Evolutionary conservation across 1,284 basidiomycete genomes (phyloP).

Genomic region (Irpex sp.): DNA sequence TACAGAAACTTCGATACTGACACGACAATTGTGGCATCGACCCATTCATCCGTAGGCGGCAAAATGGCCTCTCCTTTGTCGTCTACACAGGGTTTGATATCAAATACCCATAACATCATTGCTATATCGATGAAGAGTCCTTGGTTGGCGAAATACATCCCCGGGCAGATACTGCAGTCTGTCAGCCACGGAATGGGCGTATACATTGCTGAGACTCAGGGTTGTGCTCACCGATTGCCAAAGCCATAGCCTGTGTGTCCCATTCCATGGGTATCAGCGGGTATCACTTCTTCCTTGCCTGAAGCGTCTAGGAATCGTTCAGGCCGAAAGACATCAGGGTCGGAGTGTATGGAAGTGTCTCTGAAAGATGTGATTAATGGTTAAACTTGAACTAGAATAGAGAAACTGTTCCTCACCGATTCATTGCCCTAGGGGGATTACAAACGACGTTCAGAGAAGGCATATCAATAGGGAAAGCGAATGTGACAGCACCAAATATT

Average conservation of each 20-base stretch:
- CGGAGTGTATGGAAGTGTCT: background rate
- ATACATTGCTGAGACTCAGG: background rate
- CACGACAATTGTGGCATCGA: background rate
- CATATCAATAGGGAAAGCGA: background rate
- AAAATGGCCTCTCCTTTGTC: background rate
- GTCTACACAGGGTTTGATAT: background rate
- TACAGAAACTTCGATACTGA: background rate
- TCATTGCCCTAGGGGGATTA: background rate
- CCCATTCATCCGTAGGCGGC: background rate
- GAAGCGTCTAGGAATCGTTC: background rate
- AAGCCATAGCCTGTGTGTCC: background rate
- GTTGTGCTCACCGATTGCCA: background rate
- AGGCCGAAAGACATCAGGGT: background rate
- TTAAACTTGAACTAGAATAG: background rate
- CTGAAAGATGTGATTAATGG: background rate
- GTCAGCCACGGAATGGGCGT: background rate
- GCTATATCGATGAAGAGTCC: background rate
- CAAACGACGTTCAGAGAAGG: background rate
- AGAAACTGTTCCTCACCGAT: background rate
- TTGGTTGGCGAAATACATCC: background rate
- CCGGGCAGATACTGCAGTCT: background rate
- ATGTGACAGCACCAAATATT: slow-evolving; percentile 1
- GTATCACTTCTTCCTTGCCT: background rate
- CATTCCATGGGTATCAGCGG: background rate
- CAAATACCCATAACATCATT: background rate